Base-by-base conservation (phyloP, 2,329 filamentous ascomycete genomes). In the Lanzia echinophila region DNA sequence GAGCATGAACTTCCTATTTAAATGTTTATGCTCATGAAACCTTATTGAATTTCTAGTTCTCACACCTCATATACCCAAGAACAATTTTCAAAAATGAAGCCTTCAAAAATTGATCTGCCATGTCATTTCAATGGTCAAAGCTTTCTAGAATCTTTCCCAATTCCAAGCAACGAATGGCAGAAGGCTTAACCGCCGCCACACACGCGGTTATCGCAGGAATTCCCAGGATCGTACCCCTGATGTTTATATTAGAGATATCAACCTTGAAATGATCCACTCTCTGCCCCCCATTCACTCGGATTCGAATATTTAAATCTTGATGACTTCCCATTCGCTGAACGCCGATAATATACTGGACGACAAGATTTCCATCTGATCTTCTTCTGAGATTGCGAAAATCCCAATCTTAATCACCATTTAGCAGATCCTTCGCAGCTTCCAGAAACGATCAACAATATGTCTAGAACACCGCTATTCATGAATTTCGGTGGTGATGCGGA, bases 1-100 rank as follows among this genome's bases (percentile, higher is more conserved):
- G 8, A 4, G 24, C 24, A 28, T 28, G 24, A 28, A 4, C 8
- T 28, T 28, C 15, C 15, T 44, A 15, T 7, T 24, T 15, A 44
- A 54, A 50, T 54, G 56, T 50, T 58, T 61, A 47, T 47, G 57
- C 52, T 45, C 47, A 56, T 50, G 58, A 60, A 51, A 58, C 58
- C 59, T 61, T 63, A 58, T 65, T 66, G 65, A 67, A 67, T 64
- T 66, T 63, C 51, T 67, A 67, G 57, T 50, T 59, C 61, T 63
- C 65, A 65, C 65, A 64, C 56, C 65, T 65, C 62, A 60, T 44
- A 51, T 45, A 22, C 48, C 13, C 34, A 36, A 13, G 34, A 36
- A 28, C 24, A 8, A 28, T 28, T 28, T 28, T 10, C 15, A n/a
- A 36, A 3, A 36, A 36, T n/a, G 15, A 36, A 6, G 34, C 4